Evolutionary conservation across 2,329 filamentous ascomycete genomes (phyloP).

Genomic region (Microcyclospora tardicrescens): DNA sequence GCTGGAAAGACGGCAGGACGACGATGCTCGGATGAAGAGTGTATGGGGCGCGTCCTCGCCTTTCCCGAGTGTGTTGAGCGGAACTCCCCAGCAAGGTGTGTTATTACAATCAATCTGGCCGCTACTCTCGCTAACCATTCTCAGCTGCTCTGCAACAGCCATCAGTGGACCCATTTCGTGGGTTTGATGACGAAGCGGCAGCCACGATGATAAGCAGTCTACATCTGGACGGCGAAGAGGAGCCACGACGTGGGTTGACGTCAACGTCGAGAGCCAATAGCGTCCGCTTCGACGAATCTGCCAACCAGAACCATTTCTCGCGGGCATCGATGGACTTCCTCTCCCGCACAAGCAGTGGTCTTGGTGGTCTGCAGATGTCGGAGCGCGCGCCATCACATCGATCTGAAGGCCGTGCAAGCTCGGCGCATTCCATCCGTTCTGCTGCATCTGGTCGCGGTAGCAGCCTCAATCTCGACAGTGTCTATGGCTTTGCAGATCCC

Average conservation of each 20-base stretch:
- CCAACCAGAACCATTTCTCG: constrained; percentile 79
- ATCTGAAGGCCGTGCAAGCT: constrained; percentile 89
- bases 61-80: constrained; percentile 68
- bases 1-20: constrained; percentile 49
- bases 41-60: constrained; percentile 78
- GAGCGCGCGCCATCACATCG: constrained; percentile 89
- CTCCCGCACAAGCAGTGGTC: constrained; percentile 52
- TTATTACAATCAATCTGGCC: constrained; percentile 5
- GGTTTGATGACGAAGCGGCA: constrained; percentile 76
- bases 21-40: constrained; percentile 58
- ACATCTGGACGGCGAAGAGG: constrained; percentile 76
- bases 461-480: constrained; percentile 74
- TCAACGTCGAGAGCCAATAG: constrained; percentile 89
- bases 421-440: constrained; percentile 66
- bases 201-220: constrained; percentile 61
- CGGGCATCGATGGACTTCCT: constrained; percentile 74
- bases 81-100: constrained; percentile 73
- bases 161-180: constrained; percentile 73
- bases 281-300: constrained; percentile 93
- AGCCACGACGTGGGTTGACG: constrained; percentile 57
- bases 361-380: constrained; percentile 68
- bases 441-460: constrained; percentile 69
- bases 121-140: background rate
- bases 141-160: constrained; percentile 68
- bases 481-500: constrained; percentile 49